phyloP scores from a whole-genome alignment of 192 early-diverging fungal species.

The Dissophora ornata region DNA sequence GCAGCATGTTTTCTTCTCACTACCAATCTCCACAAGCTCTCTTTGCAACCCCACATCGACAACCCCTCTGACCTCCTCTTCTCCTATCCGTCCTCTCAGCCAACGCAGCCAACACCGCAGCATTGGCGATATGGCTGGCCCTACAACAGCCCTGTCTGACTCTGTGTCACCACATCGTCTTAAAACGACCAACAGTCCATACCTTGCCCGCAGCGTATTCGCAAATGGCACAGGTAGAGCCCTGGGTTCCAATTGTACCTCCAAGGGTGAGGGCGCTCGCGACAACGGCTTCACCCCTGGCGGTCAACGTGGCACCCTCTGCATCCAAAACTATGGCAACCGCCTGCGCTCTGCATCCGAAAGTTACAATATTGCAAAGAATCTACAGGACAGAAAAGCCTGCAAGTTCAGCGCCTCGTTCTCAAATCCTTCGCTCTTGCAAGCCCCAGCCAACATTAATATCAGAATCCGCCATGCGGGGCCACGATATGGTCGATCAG shows the following conservation, averaged over 20 bases:
- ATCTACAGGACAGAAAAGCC: slow-evolving; percentile 1
- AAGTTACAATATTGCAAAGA: neutral
- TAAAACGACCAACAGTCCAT: slow-evolving; percentile 16
- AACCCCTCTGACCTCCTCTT: too few relatives aligned
- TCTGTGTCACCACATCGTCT: slow-evolving; percentile 15
- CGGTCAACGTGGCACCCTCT: neutral
- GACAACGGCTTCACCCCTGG: neutral
- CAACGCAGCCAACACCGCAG: too few relatives aligned
- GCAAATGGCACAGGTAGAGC: neutral
- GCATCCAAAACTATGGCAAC: neutral
- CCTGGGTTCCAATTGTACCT: too few relatives aligned
- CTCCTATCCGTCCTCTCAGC: too few relatives aligned
- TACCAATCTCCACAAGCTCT: too few relatives aligned
- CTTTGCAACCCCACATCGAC: too few relatives aligned
- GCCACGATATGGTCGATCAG: neutral
- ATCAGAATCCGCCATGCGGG: neutral
- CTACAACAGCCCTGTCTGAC: slow-evolving; percentile 2
- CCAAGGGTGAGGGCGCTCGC: neutral
- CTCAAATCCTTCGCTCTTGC: slow-evolving; percentile 14
- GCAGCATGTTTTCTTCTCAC: too few relatives aligned
- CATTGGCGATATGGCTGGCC: neutral
- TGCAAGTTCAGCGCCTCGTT: slow-evolving; percentile 15
- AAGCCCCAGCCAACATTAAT: neutral
- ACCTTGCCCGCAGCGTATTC: neutral
- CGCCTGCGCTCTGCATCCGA: neutral